Evolutionary conservation across 768 basidiomycete genomes (phyloP).

Genomic region (Rubroboletus satanas): DNA sequence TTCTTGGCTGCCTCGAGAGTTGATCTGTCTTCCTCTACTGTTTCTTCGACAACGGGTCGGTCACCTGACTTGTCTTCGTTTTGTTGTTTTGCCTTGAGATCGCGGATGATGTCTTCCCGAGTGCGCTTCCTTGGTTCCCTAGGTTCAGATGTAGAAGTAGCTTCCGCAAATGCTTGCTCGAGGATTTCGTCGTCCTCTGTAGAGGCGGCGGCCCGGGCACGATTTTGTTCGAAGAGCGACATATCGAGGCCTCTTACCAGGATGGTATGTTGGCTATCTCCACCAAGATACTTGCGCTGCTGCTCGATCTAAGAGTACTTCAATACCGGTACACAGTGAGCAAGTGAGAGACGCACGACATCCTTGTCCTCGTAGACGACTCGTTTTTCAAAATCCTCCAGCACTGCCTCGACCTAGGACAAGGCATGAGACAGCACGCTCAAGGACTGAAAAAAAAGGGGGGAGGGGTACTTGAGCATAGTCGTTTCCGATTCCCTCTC

Average conservation of each 20-base stretch:
- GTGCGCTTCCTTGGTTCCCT: constrained; percentile 60
- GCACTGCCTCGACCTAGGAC: constrained; percentile 67
- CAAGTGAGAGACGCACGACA: constrained; percentile 41
- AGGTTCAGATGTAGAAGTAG: constrained; percentile 27
- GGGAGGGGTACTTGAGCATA: constrained; percentile 58
- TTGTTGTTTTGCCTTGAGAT: constrained; percentile 64
- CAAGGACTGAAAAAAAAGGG: background rate
- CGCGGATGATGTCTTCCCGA: constrained; percentile 69
- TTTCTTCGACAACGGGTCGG: constrained; percentile 9
- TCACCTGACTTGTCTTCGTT: constrained; percentile 16
- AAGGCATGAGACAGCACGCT: background rate
- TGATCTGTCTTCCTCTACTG: constrained; percentile 18
- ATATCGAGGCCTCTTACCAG: constrained; percentile 89
- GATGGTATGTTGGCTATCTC: constrained; percentile 80
- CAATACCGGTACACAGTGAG: background rate
- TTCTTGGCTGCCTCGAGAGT: constrained; percentile 37
- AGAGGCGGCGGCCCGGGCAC: constrained; percentile 55
- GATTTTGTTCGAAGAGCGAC: constrained; percentile 81
- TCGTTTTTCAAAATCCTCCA: constrained; percentile 76
- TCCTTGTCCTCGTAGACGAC: constrained; percentile 56
- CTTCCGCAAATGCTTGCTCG: constrained; percentile 67
- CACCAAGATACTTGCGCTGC: constrained; percentile 74
- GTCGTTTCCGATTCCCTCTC: constrained; percentile 63
- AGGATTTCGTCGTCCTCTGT: constrained; percentile 76
- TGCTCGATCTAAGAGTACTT: constrained; percentile 57